phyloP scores from a whole-genome alignment of 768 basidiomycete species.

The Boletus pseudo-olivaceus region DNA sequence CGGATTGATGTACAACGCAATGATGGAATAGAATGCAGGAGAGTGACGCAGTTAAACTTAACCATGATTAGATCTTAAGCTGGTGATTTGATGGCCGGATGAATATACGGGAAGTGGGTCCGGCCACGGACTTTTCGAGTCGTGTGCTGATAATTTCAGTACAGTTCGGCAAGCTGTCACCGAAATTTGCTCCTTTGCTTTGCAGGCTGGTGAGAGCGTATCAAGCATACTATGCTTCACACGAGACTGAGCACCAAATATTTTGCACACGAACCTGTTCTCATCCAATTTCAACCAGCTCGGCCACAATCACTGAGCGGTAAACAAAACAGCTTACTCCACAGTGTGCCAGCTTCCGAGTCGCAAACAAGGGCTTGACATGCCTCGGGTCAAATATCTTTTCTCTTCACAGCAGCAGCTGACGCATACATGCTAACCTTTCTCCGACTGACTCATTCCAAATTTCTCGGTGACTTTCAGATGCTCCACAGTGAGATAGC shows the following conservation, averaged over 20 bases:
- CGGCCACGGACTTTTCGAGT: too few species aligned
- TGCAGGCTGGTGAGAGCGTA: conserved; percentile 43
- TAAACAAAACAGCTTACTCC: conserved; percentile 36
- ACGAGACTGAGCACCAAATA: neutral
- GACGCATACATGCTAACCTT: conserved; percentile 32
- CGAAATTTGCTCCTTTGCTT: conserved; percentile 65
- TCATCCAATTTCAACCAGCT: conserved; percentile 3
- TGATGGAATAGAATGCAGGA: conserved; percentile 39
- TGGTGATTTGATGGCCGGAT: conserved; percentile 42
- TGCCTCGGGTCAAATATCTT: conserved; percentile 40
- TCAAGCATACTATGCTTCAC: neutral
- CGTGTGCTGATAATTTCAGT: too few species aligned
- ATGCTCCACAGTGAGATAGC: conserved; percentile 43
- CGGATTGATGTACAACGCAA: conserved; percentile 39
- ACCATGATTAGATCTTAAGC: conserved; percentile 67
- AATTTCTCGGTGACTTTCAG: conserved; percentile 30
- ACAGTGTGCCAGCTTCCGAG: conserved; percentile 47
- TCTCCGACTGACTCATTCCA: conserved; percentile 5
- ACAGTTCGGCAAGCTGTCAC: conserved; percentile 63
- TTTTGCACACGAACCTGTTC: conserved; percentile 7
- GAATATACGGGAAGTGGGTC: neutral
- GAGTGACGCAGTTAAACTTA: conserved; percentile 52
- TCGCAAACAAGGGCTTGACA: conserved; percentile 48
- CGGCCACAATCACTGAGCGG: neutral
- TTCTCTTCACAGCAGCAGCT: conserved; percentile 39